Evolutionary conservation across 2,329 filamentous ascomycete genomes (phyloP), one percentile per base, ranked within the genome.

Genomic region (Fusarium sp.): DNA sequence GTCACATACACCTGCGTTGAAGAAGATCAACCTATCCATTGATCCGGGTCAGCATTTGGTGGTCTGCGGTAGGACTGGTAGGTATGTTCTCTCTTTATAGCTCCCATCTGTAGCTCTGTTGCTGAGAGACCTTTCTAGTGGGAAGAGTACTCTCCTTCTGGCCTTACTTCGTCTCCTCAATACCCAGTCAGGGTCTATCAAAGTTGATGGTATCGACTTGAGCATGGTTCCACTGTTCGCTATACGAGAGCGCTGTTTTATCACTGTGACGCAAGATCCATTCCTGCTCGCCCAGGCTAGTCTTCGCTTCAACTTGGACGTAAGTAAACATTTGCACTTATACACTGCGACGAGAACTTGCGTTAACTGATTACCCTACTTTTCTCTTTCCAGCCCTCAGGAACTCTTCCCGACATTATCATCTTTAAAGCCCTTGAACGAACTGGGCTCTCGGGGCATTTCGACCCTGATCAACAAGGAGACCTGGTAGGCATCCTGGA

Each of bases 291-390:
- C 17, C 12, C 54, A 57, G 18, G 41, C 41, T 17, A 35, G 41
- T 10, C 31, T 57, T 4, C 54, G 54, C 0, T 57, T 57, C 14
- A 57, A 57, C 0, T 22, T 57, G 22, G 54, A 57, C 31, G 54
- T 57, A 36, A 47, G 54, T 57, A 4, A 4, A 25, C 14, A 42
- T 5, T 18, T 12, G 25, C 14, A 2, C 15, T 14, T 7, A 4
- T 13, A 29, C 14, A 12, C 18, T n/a, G 9, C 10, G 13, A 4
- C 5, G 12, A 10, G 11, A 55, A 9, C 15, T 20, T 35, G 4
- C 3, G 20, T 20, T 56, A 13, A 45, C 29, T 2, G 1, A n/a
- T 13, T 12, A 1, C 2, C 3, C 6, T 8, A 1, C 1, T 12
- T 18, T 8, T 3, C 4, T 9, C 10, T 17, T 9, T 11, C 7